phyloP scores from a whole-genome alignment of 1,284 basidiomycete genomes.

The Anthracocystis panici-leucophaei region DNA sequence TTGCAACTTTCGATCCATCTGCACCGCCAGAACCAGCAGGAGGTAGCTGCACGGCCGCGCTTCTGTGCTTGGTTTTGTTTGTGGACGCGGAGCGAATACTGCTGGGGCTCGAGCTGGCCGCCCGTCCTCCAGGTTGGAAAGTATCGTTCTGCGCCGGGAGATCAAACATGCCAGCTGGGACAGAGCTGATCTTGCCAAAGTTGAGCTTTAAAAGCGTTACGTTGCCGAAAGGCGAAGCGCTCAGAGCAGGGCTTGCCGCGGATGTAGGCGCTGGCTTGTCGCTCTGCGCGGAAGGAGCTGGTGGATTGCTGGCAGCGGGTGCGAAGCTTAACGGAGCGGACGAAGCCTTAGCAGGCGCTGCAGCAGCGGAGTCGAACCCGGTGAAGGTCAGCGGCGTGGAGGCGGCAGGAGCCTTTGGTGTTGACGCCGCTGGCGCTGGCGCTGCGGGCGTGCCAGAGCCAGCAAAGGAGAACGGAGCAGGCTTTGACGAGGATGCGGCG shows the following conservation, averaged over 20 bases:
- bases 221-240: slow-evolving; percentile 24
- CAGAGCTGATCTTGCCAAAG: slow-evolving; percentile 35
- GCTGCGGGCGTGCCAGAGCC: slow-evolving; percentile 6
- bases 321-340: slow-evolving; percentile 22
- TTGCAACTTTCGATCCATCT: slow-evolving; percentile 6
- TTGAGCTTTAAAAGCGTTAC: slow-evolving; percentile 19
- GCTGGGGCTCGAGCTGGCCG: slow-evolving; percentile 33
- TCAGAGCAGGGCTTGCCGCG: slow-evolving; percentile 9
- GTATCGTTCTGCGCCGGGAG: slow-evolving; percentile 32
- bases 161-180: slow-evolving; percentile 43
- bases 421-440: not conserved
- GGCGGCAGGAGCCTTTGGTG: not conserved
- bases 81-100: slow-evolving; percentile 19
- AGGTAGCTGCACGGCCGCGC: slow-evolving; percentile 30
- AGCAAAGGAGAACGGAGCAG: slow-evolving; percentile 9
- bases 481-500: slow-evolving; percentile 16
- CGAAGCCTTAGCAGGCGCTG: slow-evolving; percentile 11
- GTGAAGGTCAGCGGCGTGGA: slow-evolving; percentile 13
- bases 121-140: slow-evolving; percentile 46
- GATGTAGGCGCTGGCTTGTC: slow-evolving; percentile 9
- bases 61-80: slow-evolving; percentile 31
- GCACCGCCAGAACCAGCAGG: slow-evolving; percentile 2
- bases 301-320: slow-evolving; percentile 5
- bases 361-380: slow-evolving; percentile 8
- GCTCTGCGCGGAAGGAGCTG: slow-evolving; percentile 3